Base-by-base conservation (phyloP, 1,284 basidiomycete genomes). In the Ganoderma meredithae region DNA sequence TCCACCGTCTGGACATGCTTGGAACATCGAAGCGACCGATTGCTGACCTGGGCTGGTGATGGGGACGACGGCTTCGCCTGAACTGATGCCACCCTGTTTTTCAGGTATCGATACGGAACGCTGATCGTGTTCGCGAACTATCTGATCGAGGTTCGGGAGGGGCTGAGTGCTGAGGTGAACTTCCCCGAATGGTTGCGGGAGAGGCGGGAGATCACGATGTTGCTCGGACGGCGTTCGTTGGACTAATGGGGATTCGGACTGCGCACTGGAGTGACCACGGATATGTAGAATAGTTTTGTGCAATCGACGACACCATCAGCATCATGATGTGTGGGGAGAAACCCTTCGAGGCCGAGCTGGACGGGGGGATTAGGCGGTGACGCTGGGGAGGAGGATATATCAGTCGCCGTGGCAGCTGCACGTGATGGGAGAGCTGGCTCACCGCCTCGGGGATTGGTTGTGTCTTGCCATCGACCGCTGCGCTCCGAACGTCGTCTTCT, bases 71-170 rank as follows among this genome's bases (percentile, higher is more conserved):
- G 6, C 47, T 25, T 52, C 3, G 22, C 9, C 22, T 22, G 47
- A 52, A 12, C 22, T 12, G 47, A 52, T 52, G 47, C 25, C 56
- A 40, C 47, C 39, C 31, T 61, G 43, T 19, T 64, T 61, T 40
- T 22, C 69, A 93, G 90, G 71, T 90, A 88, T 80, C 95, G 93
- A 69, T 98, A 99, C 77, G 96, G 95, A 1, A 92, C 95, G 8
- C 83, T 99, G 59, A 98, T 99, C 74, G 95, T 96, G 8, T 95
- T 99, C 71, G 94, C 98, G 36, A 97, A 98, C 79, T 99, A 98
- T 80, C 83, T 99, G 72, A 89, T 99, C 65, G 97, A 98, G 81
- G 87, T 85, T 77, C 83, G 83, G 68, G 86, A 88, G 71, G 81
- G 82, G 40, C 78, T 79, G 58, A 82, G 77, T 6, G 77, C 78